phyloP scores from a whole-genome alignment of 495 filamentous ascomycete species.

The Xylaria scruposa region DNA sequence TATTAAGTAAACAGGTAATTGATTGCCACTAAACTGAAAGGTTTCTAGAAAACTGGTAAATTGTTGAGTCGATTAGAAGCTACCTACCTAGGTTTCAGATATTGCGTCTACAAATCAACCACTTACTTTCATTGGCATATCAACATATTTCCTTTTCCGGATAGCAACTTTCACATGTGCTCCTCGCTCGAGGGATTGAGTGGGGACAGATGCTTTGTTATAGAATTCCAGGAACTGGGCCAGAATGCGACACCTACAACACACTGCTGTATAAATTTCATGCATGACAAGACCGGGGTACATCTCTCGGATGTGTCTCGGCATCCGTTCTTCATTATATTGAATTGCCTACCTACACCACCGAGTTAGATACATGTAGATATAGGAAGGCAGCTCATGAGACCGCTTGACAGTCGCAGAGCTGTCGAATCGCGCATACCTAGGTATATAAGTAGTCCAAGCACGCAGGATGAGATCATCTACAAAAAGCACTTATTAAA shows the following conservation, averaged over 20 bases:
- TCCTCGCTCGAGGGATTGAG: background rate
- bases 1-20: background rate
- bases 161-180: background rate
- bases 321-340: background rate
- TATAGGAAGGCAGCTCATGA: background rate
- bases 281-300: conserved; percentile 17
- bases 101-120: background rate
- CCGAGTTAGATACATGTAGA: background rate
- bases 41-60: background rate
- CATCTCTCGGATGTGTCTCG: background rate
- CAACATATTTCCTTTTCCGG: conserved; percentile 26
- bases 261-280: background rate
- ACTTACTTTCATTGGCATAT: conserved; percentile 2
- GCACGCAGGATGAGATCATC: background rate
- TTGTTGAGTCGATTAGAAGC: background rate
- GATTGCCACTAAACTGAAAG: background rate
- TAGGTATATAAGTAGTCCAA: background rate
- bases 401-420: no score
- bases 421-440: background rate
- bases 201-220: conserved; percentile 14
- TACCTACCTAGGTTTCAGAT: background rate
- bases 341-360: background rate
- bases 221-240: background rate
- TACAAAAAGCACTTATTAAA: background rate
- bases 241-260: background rate